Base-by-base conservation (phyloP, 352 stramenopile species). In the Globisporangium takayamanum region DNA sequence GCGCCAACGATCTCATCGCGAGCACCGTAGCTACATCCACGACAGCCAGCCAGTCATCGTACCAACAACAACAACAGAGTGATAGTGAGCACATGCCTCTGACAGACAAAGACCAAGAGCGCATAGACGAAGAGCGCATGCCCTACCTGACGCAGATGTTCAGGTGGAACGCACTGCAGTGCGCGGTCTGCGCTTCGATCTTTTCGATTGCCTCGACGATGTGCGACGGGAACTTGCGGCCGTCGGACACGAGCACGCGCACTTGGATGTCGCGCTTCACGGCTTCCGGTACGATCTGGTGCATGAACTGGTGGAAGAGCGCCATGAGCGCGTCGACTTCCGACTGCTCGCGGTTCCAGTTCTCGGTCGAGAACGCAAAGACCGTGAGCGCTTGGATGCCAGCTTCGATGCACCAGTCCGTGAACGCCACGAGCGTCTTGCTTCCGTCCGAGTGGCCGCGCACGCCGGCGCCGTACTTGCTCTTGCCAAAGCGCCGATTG, bases 301-400 rank as follows among this genome's bases (percentile, higher is more conserved):
- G 76, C 75, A 97, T 98, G 65, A 98, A 98, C 71, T 95, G 77
- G 56, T 92, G 84, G 72, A 99, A 98, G 22, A 99, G 76, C 20
- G 71, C 68, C 95, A 99, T 98, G 11, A 98, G 68, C 39, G 84
- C 73, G 37, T 88, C 66, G 39, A 98, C 90, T 69, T 99, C 96
- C 16, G 69, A 61, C 54, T 79, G 63, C 22, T 94, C 81, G 49
- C 96, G 81, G 59, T 93, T 93, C 94, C 94, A 98, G 66, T 99
- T 99, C 73, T 99, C 85, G 16, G 93, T 98, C 15, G 89, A 98
- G 70, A 99, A 98, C 8, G 89, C 95, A 68, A 97, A 99, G 4
- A 98, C 75, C 11, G 95, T 99, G 25, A 98, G 76, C 47, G 94
- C 78, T 52, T 93, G 62, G 37, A 98, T 79, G 15, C 84, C 87